A percentile compares a stretch with the other conserved stretches of the same genome.
These are phyloP conservation scores for Botrytis medusae DNA, from an alignment of 2,329 filamentous ascomycete genomes.

Conservation along the genomic window DNA sequence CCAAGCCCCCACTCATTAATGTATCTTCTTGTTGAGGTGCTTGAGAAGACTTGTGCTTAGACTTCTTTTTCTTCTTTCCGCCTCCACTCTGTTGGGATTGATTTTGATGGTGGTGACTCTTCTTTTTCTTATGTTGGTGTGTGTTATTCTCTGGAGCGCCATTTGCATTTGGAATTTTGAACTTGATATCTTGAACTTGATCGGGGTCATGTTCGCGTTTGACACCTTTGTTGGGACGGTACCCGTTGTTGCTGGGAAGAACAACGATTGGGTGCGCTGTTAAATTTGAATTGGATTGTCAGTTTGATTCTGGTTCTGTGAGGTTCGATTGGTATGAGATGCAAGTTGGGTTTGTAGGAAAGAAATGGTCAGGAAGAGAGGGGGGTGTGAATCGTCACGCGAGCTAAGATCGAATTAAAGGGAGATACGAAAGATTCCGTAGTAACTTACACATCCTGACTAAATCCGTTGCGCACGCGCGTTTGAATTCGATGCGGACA, in stretches of 20 bases:
- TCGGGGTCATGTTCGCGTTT: conserved; percentile 12
- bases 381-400: no score
- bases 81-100: neutral
- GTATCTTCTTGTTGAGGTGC: neutral
- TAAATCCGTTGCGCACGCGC: neutral
- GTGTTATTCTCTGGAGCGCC: neutral
- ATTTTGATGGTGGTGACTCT: neutral
- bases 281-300: neutral
- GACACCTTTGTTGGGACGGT: neutral
- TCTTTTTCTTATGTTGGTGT: neutral
- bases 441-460: conserved; percentile 14
- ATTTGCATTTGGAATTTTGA: neutral
- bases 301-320: neutral
- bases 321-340: neutral
- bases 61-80: conserved; percentile 2
- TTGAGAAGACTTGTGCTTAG: neutral
- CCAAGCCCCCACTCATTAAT: conserved; percentile 6
- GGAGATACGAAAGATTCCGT: neutral
- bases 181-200: neutral
- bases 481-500: neutral
- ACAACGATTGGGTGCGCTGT: conserved; percentile 9
- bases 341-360: neutral
- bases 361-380: neutral
- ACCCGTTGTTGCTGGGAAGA: neutral
- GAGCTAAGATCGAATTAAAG: neutral